Evolutionary conservation across 306 rosid genomes (phyloP).

Genomic region (Castanospermum australe): DNA sequence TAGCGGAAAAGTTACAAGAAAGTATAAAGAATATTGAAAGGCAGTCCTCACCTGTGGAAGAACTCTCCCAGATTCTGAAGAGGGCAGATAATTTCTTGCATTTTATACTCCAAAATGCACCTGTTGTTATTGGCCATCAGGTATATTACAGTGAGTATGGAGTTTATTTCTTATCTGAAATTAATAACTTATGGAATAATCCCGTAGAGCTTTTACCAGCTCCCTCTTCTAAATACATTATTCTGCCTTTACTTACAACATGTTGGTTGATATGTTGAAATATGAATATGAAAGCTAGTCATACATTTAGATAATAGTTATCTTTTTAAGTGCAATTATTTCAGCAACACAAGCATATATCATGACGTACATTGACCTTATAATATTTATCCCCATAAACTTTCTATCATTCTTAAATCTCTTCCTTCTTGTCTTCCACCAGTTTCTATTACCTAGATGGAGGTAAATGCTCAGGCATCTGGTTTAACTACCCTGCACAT

Average conservation of each 20-base stretch:
- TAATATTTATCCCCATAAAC: not conserved
- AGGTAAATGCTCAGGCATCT: not conserved
- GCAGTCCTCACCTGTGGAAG: conserved; percentile 84
- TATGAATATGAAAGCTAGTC: not conserved
- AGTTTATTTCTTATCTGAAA: not conserved
- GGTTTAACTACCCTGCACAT: not conserved
- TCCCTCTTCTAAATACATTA: not conserved
- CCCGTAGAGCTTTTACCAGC: not conserved
- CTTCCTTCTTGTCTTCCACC: not conserved
- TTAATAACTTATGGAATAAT: not conserved
- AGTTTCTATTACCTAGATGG: not conserved
- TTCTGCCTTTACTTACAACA: not conserved
- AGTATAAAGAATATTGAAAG: conserved; percentile 62
- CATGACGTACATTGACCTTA: not conserved
- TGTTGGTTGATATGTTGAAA: not conserved
- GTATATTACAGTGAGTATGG: conserved; percentile 34
- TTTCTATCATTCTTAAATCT: not conserved
- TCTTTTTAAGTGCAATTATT: not conserved
- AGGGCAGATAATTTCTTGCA: conserved; percentile 90
- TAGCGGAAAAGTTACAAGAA: conserved; percentile 59
- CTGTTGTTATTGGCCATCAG: conserved; percentile 93
- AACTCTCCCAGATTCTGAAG: conserved; percentile 76
- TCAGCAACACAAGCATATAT: not conserved
- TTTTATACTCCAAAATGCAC: conserved; percentile 90
- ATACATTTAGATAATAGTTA: not conserved